phyloP scores from a whole-genome alignment of 192 early-diverging fungal species.

The Chytriomyces confervae region DNA sequence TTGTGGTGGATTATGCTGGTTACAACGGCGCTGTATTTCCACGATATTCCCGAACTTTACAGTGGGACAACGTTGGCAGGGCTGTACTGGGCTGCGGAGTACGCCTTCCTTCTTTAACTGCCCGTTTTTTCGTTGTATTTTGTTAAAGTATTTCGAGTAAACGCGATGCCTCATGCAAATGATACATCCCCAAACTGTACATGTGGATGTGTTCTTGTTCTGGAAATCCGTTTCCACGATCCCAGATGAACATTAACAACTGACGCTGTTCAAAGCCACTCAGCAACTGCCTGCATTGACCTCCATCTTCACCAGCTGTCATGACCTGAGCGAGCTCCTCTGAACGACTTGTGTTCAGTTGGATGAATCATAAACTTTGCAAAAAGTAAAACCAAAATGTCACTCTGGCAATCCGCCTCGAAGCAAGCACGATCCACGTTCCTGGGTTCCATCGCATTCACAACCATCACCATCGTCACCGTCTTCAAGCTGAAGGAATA shows the following conservation, averaged over 20 bases:
- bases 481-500: slow-evolving; percentile 31
- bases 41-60: slow-evolving; percentile 70
- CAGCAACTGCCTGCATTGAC: too few relatives aligned
- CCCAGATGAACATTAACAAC: too few relatives aligned
- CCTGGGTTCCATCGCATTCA: slow-evolving; percentile 30
- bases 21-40: slow-evolving; percentile 82
- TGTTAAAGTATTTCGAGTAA: too few relatives aligned
- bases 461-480: slow-evolving; percentile 24
- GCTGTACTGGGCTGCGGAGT: slow-evolving; percentile 69
- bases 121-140: too few relatives aligned
- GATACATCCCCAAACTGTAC: too few relatives aligned
- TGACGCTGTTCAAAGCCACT: too few relatives aligned
- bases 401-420: not conserved
- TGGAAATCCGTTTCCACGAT: too few relatives aligned
- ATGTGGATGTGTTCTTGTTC: too few relatives aligned
- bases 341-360: too few relatives aligned
- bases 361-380: not conserved
- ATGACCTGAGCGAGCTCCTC: too few relatives aligned
- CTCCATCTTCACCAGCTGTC: too few relatives aligned
- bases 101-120: not conserved
- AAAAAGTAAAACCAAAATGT: not conserved
- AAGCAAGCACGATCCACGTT: slow-evolving; percentile 13
- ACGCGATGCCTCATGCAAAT: too few relatives aligned
- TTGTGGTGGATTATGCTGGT: slow-evolving; percentile 82
- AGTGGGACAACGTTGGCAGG: slow-evolving; percentile 72